A percentile compares a stretch with the other conserved stretches of the same genome.
These are phyloP conservation scores for Fraxinus sp. DNA, from an alignment of 305 asterid genomes.

Conservation along the genomic window DNA sequence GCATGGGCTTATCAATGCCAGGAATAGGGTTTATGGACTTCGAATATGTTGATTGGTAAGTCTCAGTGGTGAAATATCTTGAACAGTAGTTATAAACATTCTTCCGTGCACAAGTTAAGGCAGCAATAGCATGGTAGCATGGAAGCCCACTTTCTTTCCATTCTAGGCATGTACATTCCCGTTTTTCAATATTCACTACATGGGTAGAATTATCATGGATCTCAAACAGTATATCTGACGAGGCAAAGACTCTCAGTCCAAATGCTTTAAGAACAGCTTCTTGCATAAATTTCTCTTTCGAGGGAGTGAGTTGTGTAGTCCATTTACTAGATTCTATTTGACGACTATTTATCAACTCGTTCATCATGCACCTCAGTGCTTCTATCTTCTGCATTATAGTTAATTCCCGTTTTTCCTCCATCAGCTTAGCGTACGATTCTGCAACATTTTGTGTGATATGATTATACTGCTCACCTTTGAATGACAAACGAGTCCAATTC, in stretches of 20 bases:
- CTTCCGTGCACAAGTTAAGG: constrained; percentile 48
- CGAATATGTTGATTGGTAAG: constrained; percentile 52
- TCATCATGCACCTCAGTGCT: constrained; percentile 55
- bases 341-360: constrained; percentile 50
- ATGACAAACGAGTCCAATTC: constrained; percentile 57
- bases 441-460: constrained; percentile 58
- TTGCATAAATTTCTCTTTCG: constrained; percentile 57
- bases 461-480: constrained; percentile 66
- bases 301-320: constrained; percentile 61
- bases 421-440: constrained; percentile 55
- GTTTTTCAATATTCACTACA: constrained; percentile 63
- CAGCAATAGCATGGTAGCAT: constrained; percentile 83
- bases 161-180: constrained; percentile 81
- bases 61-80: constrained; percentile 53
- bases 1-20: constrained; percentile 37
- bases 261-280: constrained; percentile 57
- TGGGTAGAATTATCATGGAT: constrained; percentile 83
- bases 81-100: constrained; percentile 66
- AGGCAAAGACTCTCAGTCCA: constrained; percentile 65
- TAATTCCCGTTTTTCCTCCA: constrained; percentile 65
- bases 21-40: constrained; percentile 51
- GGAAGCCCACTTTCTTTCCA: constrained; percentile 70
- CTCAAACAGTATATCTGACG: constrained; percentile 75
- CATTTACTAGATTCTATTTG: constrained; percentile 50
- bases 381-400: constrained; percentile 81